Evolutionary conservation across 306 rosid genomes (phyloP), one percentile per base, ranked within the genome.

Genomic region (Castanospermum australe): DNA sequence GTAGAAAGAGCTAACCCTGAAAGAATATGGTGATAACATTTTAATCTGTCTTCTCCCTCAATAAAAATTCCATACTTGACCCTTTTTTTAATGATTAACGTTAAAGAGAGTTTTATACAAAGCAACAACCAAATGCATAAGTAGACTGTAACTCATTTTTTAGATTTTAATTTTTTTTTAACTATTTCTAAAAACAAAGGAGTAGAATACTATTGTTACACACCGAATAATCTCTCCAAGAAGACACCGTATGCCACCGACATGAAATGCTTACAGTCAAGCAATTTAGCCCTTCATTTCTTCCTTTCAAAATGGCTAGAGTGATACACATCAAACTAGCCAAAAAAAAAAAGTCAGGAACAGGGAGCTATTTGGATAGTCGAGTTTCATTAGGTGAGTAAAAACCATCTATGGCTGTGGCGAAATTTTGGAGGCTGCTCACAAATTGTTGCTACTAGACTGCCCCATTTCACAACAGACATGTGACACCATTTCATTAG

Each of bases 381-480:
- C 51, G n/a, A 67, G 17, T 55, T 67, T 42, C 59, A 54, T 67
- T 17, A 13, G 15, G 38, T 35, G 15, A 24, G 20, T 59, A 8
- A 5, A 6, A 68, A 36, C 14, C 42, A 45, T 22, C 11, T 1
- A 22, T 67, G 41, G 57, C 8, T 13, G 5, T 45, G 56, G 5
- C 15, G 42, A 45, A 4, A 47, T 50, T 14, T 57, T 24, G 4
- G 60, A 62, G 2, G 11, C 28, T 45, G 15, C 44, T 20, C 55
- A 39, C 10, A 51, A n/a, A 17, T 21, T 4, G n/a, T 17, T 28
- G 28, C 47, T 21, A 10, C 18, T n/a, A 11, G 61, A 35, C 50
- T 71, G 5, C 39, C 74, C 73, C 47, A 35, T 38, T 41, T 80
- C 84, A 80, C 67, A 38, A 41, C 13, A 32, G 25, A 52, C 15